Conservation (phyloP, 129 eudicot species). For the Saposhnikovia divaricata region DNA sequence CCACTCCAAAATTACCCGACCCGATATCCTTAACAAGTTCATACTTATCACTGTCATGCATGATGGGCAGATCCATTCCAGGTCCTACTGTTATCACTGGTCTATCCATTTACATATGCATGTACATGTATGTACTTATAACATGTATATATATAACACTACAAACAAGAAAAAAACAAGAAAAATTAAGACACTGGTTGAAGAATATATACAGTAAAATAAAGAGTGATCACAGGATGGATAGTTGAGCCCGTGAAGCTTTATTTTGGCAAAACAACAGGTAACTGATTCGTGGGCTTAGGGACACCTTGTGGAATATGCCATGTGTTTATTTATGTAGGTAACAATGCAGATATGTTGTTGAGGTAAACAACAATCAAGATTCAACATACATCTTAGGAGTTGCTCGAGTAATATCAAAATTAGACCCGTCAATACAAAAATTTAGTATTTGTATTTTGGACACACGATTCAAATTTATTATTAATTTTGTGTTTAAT, state of each 20-base stretch:
- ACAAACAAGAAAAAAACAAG: not conserved
- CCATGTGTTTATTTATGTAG: not conserved
- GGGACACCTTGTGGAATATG: slow-evolving; percentile 11
- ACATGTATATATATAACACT: not conserved
- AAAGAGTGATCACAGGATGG: slow-evolving; percentile 21
- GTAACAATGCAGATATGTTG: not conserved
- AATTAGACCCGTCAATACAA: no score
- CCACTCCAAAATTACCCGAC: slow-evolving; percentile 70
- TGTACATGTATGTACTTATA: not conserved
- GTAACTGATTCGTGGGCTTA: slow-evolving; percentile 10
- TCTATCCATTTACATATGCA: slow-evolving; percentile 29
- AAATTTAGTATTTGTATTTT: no score
- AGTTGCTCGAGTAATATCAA: no score
- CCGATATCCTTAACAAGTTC: slow-evolving; percentile 67
- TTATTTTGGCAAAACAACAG: slow-evolving; percentile 10
- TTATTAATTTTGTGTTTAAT: no score
- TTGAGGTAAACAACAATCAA: no score
- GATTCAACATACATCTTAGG: no score
- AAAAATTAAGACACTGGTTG: no score
- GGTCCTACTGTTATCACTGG: slow-evolving; percentile 42
- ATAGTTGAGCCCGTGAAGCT: slow-evolving; percentile 25
- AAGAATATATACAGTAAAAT: not conserved
- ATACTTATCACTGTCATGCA: slow-evolving; percentile 79
- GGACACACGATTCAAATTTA: no score
- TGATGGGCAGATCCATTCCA: slow-evolving; percentile 85